Evolutionary conservation across 352 stramenopile genomes (phyloP), one percentile per base, ranked within the genome.

Genomic region (Pythium periplocum): DNA sequence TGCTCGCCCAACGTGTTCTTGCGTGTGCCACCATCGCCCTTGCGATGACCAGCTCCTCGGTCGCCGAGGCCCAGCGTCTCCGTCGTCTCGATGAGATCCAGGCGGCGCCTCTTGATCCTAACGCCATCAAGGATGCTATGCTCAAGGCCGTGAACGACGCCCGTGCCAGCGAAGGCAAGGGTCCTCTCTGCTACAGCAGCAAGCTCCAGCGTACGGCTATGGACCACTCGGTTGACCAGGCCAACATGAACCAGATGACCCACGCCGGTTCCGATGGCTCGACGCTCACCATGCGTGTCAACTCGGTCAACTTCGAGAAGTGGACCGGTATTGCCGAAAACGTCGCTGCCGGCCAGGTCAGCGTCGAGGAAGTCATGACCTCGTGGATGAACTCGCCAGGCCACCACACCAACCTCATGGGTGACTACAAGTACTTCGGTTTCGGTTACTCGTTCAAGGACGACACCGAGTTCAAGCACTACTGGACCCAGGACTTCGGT

Each of bases 401-500:
- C 3, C 61, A 65, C 48, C 58, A 48, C 37, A 51, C 55, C n/a
- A 84, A 84, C 44, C 71, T 84, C 36, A 45, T 84, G 30, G 68
- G 51, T 39, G 44, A 49, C 45, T 73, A 66, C 47, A 78, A 50
- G 5, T 74, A 75, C 63, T 63, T 82, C n/a, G 71, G 68, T 35
- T 51, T 53, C 7, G 71, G 62, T n/a, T 81, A 78, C 48, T 53
- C 62, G 0, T 71, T 64, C 57, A 74, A 60, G 6, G 6, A 48
- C 1, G 55, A 7, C 8, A 26, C 9, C 31, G 64, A 45, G 39
- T 73, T 71, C 62, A 70, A 77, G 44, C 44, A 61, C 40, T 80
- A 76, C 64, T 84, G 73, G 73, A 79, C 69, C 36, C 73, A 84
- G 46, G 62, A 72, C 52, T 84, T 84, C 37, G 73, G 63, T 30